Conservation (phyloP, 2,329 filamentous ascomycete species). For the Neofusicoccum kwambonambiense region DNA sequence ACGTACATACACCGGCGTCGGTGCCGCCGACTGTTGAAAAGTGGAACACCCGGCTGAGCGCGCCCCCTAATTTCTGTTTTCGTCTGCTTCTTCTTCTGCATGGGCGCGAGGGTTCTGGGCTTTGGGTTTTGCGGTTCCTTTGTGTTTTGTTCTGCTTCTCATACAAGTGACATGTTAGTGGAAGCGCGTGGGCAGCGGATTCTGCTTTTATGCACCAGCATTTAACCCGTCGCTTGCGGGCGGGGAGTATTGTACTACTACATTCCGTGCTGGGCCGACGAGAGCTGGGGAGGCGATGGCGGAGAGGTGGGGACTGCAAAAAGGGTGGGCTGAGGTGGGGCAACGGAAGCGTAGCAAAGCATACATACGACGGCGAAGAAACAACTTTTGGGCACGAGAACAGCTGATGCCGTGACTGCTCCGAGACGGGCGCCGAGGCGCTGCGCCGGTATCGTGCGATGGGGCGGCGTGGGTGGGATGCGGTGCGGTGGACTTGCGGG, state of each 20-base stretch:
- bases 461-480: background rate
- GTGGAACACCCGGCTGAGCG: background rate
- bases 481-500: background rate
- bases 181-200: conserved; percentile 26
- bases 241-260: conserved; percentile 22
- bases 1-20: conserved; percentile 16
- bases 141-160: conserved; percentile 31
- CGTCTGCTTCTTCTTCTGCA: conserved; percentile 1
- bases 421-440: background rate
- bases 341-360: conserved; percentile 28
- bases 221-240: conserved; percentile 23
- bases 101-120: conserved; percentile 12
- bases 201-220: conserved; percentile 29
- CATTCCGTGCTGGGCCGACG: conserved; percentile 17
- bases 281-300: conserved; percentile 18
- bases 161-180: conserved; percentile 38
- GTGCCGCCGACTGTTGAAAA: conserved; percentile 6
- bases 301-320: conserved; percentile 2
- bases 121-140: conserved; percentile 23
- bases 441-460: conserved; percentile 8
- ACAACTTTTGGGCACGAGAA: background rate
- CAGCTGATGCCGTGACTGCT: conserved; percentile 6
- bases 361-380: conserved; percentile 17
- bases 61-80: conserved; percentile 5
- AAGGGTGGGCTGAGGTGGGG: conserved; percentile 19